Evolutionary conservation across 805 yeast genomes (phyloP).

Genomic region (Wickerhamiella domercqiae): DNA sequence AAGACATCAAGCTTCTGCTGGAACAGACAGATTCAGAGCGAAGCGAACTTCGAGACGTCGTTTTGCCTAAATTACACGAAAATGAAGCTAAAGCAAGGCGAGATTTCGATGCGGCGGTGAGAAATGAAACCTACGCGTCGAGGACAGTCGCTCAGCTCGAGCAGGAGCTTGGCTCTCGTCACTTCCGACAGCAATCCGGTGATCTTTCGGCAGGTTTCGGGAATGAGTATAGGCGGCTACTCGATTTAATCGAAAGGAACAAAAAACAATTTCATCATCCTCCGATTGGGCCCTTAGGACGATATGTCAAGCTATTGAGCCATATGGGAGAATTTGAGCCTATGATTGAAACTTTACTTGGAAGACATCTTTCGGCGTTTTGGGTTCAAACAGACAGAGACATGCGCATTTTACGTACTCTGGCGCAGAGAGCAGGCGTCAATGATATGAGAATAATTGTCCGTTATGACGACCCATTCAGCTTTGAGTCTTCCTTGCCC

Average conservation of each 20-base stretch:
- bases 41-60: not conserved
- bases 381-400: constrained; percentile 54
- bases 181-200: not conserved
- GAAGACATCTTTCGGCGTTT: constrained; percentile 41
- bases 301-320: constrained; percentile 39
- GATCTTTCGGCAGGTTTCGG: not conserved
- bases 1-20: not conserved
- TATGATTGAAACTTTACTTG: constrained; percentile 42
- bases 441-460: constrained; percentile 30
- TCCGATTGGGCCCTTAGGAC: constrained; percentile 81
- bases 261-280: too few species aligned
- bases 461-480: constrained; percentile 42
- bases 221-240: not conserved
- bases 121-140: too few species aligned
- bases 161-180: not conserved
- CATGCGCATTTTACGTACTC: constrained; percentile 22
- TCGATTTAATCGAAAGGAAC: constrained; percentile 1
- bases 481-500: constrained; percentile 35
- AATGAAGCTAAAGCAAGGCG: not conserved
- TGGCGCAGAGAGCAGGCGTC: constrained; percentile 16
- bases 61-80: not conserved
- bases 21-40: constrained; percentile 25
- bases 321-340: constrained; percentile 34
- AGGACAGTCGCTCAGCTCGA: not conserved
- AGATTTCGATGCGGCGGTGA: not conserved